Base-by-base conservation (phyloP, 306 rosid genomes). In the Inga oerstediana region DNA sequence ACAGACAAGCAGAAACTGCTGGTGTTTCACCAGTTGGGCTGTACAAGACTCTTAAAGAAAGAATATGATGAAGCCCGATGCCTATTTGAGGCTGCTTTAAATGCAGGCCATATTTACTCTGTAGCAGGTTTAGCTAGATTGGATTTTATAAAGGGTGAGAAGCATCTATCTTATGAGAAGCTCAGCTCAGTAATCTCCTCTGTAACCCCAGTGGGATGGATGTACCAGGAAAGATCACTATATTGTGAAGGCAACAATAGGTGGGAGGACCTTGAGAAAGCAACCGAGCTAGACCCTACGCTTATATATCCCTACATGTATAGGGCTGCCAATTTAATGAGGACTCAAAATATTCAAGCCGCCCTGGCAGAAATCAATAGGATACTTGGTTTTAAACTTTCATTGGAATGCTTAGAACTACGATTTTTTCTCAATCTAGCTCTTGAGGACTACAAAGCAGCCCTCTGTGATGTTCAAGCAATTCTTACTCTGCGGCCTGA, bases 221-320 rank as follows among this genome's bases (percentile, higher is more conserved):
- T 94, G 97, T 88, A 90, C 84, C 94, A 93, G 81, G 98, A 94
- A 92, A 88, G 97, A 79, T 89, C 98, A 68, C 89, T 94, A 66
- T 93, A 94, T 80, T 88, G 92, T 83, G 96, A 93, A 65, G 91
- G 88, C 41, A 91, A 90, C 48, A 85, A 84, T 80, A 91, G 86
- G 83, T 87, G 88, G 93, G 86, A 87, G 75, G 97, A 94, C 88
- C 98, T 94, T 86, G 97, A 93, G 87, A 91, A 88, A 90, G 97
- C 97, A 71, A 88, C 97, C 52, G 89, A 89, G 54, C 82, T 93
- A 84, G 97, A 94, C 75, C 98, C 98, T 44, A 94, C 97, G 85
- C 91, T 94, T 74, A 88, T 92, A 52, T 94, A 94, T 83, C 97
- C 98, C 64, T 94, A 93, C 89, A 91, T 91, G 94, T 93, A 87